Base-by-base conservation (phyloP, 225 moss, liverwort and hornwort genomes). In the Sphagnum contortum region DNA sequence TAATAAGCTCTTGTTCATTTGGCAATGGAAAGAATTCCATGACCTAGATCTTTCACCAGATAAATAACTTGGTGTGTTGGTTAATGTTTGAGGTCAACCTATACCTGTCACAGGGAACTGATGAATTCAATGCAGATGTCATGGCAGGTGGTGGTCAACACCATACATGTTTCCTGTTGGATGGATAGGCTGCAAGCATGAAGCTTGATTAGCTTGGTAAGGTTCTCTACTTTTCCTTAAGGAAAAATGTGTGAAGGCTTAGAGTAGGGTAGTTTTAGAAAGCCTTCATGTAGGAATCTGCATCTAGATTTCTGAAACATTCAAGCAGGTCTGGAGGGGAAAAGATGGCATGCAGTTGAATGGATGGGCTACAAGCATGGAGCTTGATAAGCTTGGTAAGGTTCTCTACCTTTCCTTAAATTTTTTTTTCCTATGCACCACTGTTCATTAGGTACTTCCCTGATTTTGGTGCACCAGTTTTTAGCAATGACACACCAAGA, bases 181-280 rank as follows among this genome's bases (percentile, higher is more conserved):
- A 55, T 29, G 50, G 69, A 66, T 44, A 49, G 63, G 69, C 44
- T 64, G 54, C 8, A 59, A 68, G 64, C 29, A 59, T 45, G 45
- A 53, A 48, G 62, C 53, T 50, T 65, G 45, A 50, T 51, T 47
- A 45, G 8, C 8, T 59, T 66, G 66, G 58, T 6, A 58, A 46
- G 61, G 4, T 66, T 48, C 59, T 48, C 55, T 50, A 62, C 71
- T 29, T 29, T 29, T 1, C 29, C 75, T 66, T 68, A 72, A n/a
- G 9, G 68, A 66, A 63, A 66, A 46, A 48, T 73, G 70, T 48
- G 49, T 61, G 70, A 69, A 65, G 64, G 56, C 44, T 29, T 61
- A 67, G 63, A 6, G 12, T 71, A 70, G 59, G 3, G 49, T 59
- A 67, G 71, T 62, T 56, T 12, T 44, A 44, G 6, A 44, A 48